Percentiles rank a stretch among this genome's conserved stretches.
Conservation (phyloP, 495 filamentous ascomycete genomes). For the Neurospora cerealis region DNA sequence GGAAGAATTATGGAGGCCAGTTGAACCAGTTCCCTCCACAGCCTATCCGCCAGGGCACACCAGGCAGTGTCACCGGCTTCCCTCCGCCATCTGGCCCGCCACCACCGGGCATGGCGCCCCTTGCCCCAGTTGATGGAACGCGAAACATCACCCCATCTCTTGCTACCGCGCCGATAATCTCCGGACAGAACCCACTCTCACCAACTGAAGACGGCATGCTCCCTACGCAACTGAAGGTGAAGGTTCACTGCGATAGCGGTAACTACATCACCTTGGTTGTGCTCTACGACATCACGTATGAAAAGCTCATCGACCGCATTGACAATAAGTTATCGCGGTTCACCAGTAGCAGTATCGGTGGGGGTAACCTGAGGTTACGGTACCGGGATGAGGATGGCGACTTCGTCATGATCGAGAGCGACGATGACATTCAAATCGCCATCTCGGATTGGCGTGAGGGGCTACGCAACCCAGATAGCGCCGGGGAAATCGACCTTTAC, state of each 20-base stretch:
- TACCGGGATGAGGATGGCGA: slow-evolving; percentile 92
- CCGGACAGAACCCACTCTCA: slow-evolving; percentile 26
- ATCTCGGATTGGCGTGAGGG: slow-evolving; percentile 87
- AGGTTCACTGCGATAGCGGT: slow-evolving; percentile 73
- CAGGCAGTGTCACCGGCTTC: slow-evolving; percentile 18
- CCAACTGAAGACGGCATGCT: slow-evolving; percentile 45
- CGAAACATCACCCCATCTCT: slow-evolving; percentile 20
- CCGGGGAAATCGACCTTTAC: slow-evolving; percentile 80
- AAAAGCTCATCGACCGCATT: slow-evolving; percentile 89
- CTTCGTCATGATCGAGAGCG: slow-evolving; percentile 82
- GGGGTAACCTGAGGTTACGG: slow-evolving; percentile 67
- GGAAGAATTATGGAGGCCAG: slow-evolving; percentile 28
- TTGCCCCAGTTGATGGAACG: slow-evolving; percentile 16
- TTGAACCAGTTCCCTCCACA: slow-evolving; percentile 39
- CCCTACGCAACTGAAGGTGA: slow-evolving; percentile 84
- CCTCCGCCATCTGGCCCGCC: slow-evolving; percentile 24
- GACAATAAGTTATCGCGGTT: slow-evolving; percentile 84
- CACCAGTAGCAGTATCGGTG: slow-evolving; percentile 68
- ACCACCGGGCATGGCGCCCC: slow-evolving; percentile 20
- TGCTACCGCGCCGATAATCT: slow-evolving; percentile 20
- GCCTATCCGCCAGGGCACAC: slow-evolving; percentile 36
- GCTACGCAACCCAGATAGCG: slow-evolving; percentile 50
- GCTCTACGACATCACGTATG: slow-evolving; percentile 84
- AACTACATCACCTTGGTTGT: slow-evolving; percentile 87
- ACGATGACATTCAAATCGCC: slow-evolving; percentile 89